These are phyloP conservation scores for Ophiostoma quercus DNA, from an alignment of 2,329 filamentous ascomycete genomes.

Conservation along the genomic window DNA sequence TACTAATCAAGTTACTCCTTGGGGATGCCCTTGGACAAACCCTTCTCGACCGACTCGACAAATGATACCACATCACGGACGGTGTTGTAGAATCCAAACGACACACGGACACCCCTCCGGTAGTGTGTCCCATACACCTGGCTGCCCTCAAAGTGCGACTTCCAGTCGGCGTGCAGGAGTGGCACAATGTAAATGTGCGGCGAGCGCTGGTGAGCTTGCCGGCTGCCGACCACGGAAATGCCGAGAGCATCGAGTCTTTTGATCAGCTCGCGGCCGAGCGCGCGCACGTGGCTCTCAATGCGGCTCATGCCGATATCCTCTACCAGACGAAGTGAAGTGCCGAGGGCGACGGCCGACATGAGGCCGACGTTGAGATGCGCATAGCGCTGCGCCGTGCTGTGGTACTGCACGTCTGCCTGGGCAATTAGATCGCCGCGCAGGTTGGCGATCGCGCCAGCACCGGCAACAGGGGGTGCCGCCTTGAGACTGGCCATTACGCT, in stretches of 20 bases:
- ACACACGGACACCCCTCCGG: neutral
- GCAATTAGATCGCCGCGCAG: neutral
- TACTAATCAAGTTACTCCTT: neutral
- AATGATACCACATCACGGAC: neutral
- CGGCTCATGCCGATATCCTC: neutral
- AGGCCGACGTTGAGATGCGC: neutral
- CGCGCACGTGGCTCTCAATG: neutral
- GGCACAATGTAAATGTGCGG: conserved; percentile 1
- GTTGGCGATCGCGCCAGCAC: neutral
- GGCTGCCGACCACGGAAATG: neutral
- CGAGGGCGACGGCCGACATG: neutral
- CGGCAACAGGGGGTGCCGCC: neutral
- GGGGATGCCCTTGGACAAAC: neutral
- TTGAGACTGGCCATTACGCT: neutral
- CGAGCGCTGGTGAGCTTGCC: conserved; percentile 6
- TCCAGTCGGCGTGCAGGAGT: neutral
- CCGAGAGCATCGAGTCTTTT: neutral
- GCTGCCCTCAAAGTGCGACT: neutral
- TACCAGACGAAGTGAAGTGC: neutral
- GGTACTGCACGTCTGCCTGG: neutral
- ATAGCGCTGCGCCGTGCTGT: neutral
- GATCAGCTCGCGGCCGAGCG: neutral
- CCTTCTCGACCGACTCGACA: neutral
- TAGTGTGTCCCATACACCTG: neutral
- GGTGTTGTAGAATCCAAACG: neutral